Evolutionary conservation across 2,329 filamentous ascomycete genomes (phyloP).

Genomic region (Fusarium piperis): DNA sequence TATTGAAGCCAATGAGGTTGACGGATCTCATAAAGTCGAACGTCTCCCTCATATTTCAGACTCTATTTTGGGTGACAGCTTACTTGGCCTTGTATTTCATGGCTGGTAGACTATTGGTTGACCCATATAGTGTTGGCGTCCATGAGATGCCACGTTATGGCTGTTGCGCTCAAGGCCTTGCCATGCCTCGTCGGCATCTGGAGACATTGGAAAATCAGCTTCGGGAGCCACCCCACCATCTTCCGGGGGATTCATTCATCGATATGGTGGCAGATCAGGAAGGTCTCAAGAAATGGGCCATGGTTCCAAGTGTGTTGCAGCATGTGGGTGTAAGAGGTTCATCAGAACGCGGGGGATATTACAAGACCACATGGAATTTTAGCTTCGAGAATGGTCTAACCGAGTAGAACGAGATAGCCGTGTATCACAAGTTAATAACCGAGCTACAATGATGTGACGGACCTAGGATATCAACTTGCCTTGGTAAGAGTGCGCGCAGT

Average conservation of each 20-base stretch:
- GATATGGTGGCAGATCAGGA: constrained; percentile 42
- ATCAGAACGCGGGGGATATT: constrained; percentile 34
- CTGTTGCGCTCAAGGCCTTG: constrained; percentile 49
- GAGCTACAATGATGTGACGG: background rate
- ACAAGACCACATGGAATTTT: constrained; percentile 46
- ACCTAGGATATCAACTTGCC: background rate
- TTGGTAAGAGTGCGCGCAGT: background rate
- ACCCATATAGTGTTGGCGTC: constrained; percentile 36
- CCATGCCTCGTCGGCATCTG: constrained; percentile 44
- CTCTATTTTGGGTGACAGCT: constrained; percentile 39
- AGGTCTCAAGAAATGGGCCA: constrained; percentile 44
- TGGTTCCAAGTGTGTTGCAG: constrained; percentile 47
- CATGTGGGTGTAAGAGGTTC: constrained; percentile 45
- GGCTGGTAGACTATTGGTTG: constrained; percentile 41
- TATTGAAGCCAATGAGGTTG: constrained; percentile 12
- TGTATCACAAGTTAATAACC: background rate
- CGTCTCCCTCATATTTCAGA: background rate
- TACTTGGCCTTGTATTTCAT: constrained; percentile 43
- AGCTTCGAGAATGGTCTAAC: constrained; percentile 41
- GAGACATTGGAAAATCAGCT: constrained; percentile 28
- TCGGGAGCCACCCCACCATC: constrained; percentile 24
- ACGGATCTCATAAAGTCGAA: constrained; percentile 15
- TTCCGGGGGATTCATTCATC: constrained; percentile 45
- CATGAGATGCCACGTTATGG: constrained; percentile 48
- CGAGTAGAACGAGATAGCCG: background rate